Evolutionary conservation across 768 basidiomycete genomes (phyloP).

Genomic region (Amanita jacksonii): DNA sequence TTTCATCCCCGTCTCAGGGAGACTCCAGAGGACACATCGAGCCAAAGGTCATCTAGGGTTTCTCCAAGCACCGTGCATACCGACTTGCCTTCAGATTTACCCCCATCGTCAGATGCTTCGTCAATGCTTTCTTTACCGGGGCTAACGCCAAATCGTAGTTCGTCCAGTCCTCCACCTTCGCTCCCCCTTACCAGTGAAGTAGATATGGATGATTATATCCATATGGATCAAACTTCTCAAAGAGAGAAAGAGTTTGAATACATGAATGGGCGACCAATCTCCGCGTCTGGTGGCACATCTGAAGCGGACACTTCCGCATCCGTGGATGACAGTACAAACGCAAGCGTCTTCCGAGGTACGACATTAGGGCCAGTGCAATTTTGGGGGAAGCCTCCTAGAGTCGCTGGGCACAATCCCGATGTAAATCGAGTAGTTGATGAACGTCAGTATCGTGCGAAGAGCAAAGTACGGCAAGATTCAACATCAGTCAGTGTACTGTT

Average conservation of each 20-base stretch:
- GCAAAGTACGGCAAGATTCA: background rate
- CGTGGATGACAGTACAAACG: conserved; percentile 20
- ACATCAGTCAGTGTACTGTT: background rate
- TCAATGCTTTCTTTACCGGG: conserved; percentile 45
- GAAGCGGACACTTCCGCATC: conserved; percentile 8
- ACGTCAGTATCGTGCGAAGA: conserved; percentile 18
- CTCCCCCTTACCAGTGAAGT: conserved; percentile 30
- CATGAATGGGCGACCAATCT: background rate
- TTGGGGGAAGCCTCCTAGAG: conserved; percentile 30
- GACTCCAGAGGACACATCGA: conserved; percentile 12
- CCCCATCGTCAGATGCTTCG: conserved; percentile 25
- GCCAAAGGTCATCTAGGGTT: conserved; percentile 4
- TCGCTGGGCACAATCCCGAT: conserved; percentile 9
- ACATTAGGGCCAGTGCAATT: conserved; percentile 33
- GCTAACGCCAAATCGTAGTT: conserved; percentile 50
- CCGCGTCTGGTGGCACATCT: conserved; percentile 5
- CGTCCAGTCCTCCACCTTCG: conserved; percentile 51
- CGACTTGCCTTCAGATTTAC: conserved; percentile 12
- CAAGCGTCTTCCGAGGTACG: conserved; percentile 24
- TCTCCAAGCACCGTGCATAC: conserved; percentile 6
- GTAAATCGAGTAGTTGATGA: conserved; percentile 34
- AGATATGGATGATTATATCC: conserved; percentile 19
- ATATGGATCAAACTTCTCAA: conserved; percentile 14
- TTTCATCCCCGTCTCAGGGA: conserved; percentile 19
- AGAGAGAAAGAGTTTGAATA: background rate